phyloP scores from a whole-genome alignment of 1,139 yeast genomes.

The Pichia norvegensis region DNA sequence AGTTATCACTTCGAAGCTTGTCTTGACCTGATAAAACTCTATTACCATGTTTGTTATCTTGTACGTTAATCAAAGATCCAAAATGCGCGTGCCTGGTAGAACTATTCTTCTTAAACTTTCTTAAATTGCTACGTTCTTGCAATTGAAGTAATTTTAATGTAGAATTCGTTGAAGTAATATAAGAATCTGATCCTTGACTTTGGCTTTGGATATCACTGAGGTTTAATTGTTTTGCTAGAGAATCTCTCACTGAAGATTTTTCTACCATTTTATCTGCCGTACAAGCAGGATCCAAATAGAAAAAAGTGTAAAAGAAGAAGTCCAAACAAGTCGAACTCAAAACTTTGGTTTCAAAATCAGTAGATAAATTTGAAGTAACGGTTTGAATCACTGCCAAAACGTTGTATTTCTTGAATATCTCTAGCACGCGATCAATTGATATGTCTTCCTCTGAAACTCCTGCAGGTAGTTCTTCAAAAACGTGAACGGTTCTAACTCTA shows the following conservation, averaged over 20 bases:
- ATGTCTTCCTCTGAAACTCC: constrained; percentile 59
- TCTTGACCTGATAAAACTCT: constrained; percentile 72
- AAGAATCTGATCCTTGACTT: not conserved
- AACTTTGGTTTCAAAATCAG: constrained; percentile 52
- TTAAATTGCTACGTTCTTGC: constrained; percentile 43
- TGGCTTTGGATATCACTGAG: constrained; percentile 3
- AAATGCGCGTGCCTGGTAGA: constrained; percentile 84
- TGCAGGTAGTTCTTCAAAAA: constrained; percentile 44
- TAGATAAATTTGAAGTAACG: constrained; percentile 55
- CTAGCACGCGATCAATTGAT: constrained; percentile 50
- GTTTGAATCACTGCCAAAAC: constrained; percentile 68
- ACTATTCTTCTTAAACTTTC: constrained; percentile 44
- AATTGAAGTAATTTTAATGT: constrained; percentile 3
- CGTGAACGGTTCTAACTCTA: constrained; percentile 12
- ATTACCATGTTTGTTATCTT: constrained; percentile 43
- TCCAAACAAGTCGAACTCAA: constrained; percentile 65
- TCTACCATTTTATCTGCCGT: not conserved
- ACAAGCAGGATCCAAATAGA: constrained; percentile 42
- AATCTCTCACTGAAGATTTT: not conserved
- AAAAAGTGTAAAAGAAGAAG: constrained; percentile 54
- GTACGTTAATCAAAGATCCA: constrained; percentile 75
- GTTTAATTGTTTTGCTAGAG: constrained; percentile 1
- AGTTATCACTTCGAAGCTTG: constrained; percentile 17
- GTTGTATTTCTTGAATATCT: constrained; percentile 54
- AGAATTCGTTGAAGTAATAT: constrained; percentile 2